Evolutionary conservation across 441 rosid species (phyloP), one percentile per base, ranked within the genome.

Genomic region (Populus hybrid): DNA sequence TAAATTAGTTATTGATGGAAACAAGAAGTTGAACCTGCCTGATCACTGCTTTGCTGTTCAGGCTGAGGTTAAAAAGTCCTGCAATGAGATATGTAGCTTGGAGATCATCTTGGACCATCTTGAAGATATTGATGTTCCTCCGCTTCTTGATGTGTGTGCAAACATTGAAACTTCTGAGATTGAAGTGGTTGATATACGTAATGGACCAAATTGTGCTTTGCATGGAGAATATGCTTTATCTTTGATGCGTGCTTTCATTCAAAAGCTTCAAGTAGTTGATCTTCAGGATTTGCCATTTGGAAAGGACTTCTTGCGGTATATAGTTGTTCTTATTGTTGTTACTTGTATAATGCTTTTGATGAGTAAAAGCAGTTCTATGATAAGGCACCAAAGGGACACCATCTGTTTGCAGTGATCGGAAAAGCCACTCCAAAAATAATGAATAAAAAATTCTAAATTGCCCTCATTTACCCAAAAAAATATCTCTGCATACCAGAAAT

Each of bases 291-390:
- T 86, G 5, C 78, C 85, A 69, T 89, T 90, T 70, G 97, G 90
- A 78, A 89, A 85, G 80, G 90, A 79, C 84, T 90, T 93, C 81
- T 85, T 92, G 84, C 85, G 90, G 97, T 93, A 90, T 74, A 77
- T 35, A 53, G n/a, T 50, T 67, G 34, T 77, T 9, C 53, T 46
- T 46, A 46, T 46, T 46, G 57, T 46, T 46, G 1, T 46, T 80
- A 80, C 78, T 59, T 75, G 70, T 19, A 28, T 68, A 3, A 28
- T 68, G 9, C 19, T 34, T 34, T 68, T 68, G 71, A 28, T 68
- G 40, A 28, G 7, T 68, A 28, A 30, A 46, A 46, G 57, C 50
- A 42, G 50, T 42, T 42, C 50, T 42, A 42, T 42, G 50, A 42
- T 42, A 42, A 42, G 50, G 50, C 57, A 12, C 57, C 57, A 46